Percentiles rank a stretch among this genome's conserved stretches.
phyloP scores from a whole-genome alignment of 2,329 filamentous ascomycete species.

The Diaporthe humulicola region DNA sequence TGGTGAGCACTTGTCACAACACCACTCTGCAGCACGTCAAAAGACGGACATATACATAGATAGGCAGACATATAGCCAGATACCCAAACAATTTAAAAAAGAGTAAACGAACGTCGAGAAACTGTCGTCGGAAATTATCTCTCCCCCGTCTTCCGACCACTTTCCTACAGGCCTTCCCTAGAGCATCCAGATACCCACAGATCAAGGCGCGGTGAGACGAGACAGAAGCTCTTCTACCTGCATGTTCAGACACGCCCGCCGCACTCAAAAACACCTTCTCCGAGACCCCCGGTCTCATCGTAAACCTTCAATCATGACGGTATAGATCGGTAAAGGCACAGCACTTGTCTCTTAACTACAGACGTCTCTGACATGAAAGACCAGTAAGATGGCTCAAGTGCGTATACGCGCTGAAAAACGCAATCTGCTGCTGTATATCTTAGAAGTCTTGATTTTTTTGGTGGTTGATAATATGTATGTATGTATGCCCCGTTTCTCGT shows the following conservation, averaged over 20 bases:
- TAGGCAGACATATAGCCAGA: background rate
- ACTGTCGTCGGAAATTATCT: too few relatives aligned
- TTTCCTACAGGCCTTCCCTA: too few relatives aligned
- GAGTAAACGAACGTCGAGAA: background rate
- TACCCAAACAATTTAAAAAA: background rate
- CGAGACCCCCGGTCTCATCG: background rate
- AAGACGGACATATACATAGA: background rate
- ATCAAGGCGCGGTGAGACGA: background rate
- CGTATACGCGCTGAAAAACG: background rate
- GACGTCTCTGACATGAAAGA: too few relatives aligned
- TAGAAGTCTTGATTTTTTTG: background rate
- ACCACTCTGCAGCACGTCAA: background rate
- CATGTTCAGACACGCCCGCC: background rate
- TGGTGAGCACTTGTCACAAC: background rate
- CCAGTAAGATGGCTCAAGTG: too few relatives aligned
- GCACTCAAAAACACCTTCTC: background rate
- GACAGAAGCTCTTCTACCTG: background rate
- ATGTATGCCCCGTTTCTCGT: background rate
- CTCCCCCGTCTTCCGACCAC: background rate
- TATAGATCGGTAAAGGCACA: background rate
- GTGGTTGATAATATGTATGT: too few relatives aligned
- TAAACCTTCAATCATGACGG: background rate
- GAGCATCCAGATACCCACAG: background rate
- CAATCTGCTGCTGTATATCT: background rate
- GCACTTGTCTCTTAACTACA: too few relatives aligned